These are phyloP conservation scores for Austroboletus festivus DNA, from an alignment of 768 basidiomycete genomes.

Conservation along the genomic window DNA sequence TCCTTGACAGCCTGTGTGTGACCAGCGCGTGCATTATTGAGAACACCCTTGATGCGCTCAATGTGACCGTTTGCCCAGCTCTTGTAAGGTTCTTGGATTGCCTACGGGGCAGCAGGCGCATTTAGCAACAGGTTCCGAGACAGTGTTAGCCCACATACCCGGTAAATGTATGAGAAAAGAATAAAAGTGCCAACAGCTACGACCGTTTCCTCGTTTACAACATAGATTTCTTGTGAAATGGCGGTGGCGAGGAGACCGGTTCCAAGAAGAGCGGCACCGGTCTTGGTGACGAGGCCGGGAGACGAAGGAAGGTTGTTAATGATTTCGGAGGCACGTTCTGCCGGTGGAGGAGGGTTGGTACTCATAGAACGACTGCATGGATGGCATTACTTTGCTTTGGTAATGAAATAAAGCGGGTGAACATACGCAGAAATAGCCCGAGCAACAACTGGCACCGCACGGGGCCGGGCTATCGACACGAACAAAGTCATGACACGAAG, in stretches of 20 bases:
- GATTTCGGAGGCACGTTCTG: constrained; percentile 85
- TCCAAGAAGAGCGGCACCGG: constrained; percentile 87
- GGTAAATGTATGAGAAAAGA: constrained; percentile 77
- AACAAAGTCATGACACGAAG: neutral
- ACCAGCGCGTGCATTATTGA: constrained; percentile 77
- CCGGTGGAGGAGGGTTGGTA: constrained; percentile 65
- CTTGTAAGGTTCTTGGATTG: constrained; percentile 81
- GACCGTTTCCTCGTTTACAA: constrained; percentile 95
- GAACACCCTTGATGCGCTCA: constrained; percentile 74
- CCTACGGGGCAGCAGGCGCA: constrained; percentile 39
- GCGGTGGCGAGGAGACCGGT: constrained; percentile 86
- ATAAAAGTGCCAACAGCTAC: constrained; percentile 81
- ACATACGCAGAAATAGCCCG: constrained; percentile 48
- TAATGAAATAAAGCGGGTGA: constrained; percentile 4
- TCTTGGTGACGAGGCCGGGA: constrained; percentile 90
- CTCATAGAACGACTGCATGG: constrained; percentile 62
- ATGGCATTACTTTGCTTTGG: constrained; percentile 7
- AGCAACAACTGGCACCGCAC: constrained; percentile 47
- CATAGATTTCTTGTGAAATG: constrained; percentile 96
- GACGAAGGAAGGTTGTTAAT: constrained; percentile 85
- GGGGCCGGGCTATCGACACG: constrained; percentile 47
- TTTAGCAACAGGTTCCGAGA: neutral
- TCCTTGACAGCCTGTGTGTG: constrained; percentile 93
- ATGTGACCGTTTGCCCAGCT: constrained; percentile 92
- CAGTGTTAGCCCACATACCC: constrained; percentile 44